Conservation (phyloP, 371 early-diverging fungal genomes). For the Astathelohania contejeani region DNA sequence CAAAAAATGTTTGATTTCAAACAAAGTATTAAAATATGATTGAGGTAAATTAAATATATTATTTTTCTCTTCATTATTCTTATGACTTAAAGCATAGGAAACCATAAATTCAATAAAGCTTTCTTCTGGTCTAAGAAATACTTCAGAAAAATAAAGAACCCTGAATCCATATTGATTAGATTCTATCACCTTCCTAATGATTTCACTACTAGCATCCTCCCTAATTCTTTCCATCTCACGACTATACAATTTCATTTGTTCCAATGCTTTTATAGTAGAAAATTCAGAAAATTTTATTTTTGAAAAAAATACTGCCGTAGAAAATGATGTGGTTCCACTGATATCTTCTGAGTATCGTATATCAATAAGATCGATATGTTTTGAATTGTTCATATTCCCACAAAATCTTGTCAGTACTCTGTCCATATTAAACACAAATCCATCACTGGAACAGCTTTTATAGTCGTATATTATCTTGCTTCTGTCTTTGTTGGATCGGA, state of each 20-base stretch:
- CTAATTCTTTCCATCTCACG: background rate
- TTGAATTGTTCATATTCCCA: slow-evolving; percentile 10
- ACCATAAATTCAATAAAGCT: too few relatives aligned
- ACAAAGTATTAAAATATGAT: too few relatives aligned
- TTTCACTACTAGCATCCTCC: slow-evolving; percentile 5
- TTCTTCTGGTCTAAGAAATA: too few relatives aligned
- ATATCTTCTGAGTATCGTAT: background rate
- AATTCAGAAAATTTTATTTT: slow-evolving; percentile 7
- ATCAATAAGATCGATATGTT: slow-evolving; percentile 8
- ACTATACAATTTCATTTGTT: background rate
- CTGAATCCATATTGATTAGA: too few relatives aligned
- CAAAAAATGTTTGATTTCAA: too few relatives aligned
- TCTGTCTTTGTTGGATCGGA: slow-evolving; percentile 20
- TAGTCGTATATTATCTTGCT: slow-evolving; percentile 29
- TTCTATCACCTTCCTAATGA: too few relatives aligned
- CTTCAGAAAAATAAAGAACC: too few relatives aligned
- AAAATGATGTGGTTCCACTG: background rate
- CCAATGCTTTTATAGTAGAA: slow-evolving; percentile 9
- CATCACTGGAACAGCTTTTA: slow-evolving; percentile 15
- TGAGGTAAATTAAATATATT: too few relatives aligned
- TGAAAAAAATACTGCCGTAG: slow-evolving; percentile 13
- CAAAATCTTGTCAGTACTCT: slow-evolving; percentile 28
- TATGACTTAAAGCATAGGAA: too few relatives aligned
- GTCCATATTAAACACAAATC: slow-evolving; percentile 21
- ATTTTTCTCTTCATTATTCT: too few relatives aligned